phyloP scores from a whole-genome alignment of 192 early-diverging fungal species.

The Linnemannia elongata region DNA sequence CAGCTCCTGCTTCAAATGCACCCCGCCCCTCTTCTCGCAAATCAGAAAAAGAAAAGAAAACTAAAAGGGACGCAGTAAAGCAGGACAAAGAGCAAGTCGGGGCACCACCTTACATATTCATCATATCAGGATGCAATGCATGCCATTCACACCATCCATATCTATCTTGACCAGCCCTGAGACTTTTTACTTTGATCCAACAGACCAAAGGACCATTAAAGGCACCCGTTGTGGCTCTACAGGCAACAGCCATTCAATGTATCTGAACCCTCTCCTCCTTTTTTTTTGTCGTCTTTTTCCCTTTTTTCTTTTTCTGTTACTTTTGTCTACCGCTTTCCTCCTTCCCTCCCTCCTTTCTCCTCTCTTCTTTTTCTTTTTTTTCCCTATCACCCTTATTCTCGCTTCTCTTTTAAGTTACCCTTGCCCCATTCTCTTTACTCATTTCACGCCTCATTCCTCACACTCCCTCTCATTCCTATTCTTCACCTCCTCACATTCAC shows the following conservation, averaged over 20 bases:
- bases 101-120: neutral
- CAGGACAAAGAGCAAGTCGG: neutral
- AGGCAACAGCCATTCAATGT: no score
- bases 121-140: no score
- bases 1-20: neutral
- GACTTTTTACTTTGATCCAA: no score
- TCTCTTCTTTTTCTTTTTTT: neutral
- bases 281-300: neutral
- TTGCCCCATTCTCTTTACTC: neutral
- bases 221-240: no score
- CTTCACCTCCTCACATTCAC: neutral
- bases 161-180: no score
- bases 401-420: neutral
- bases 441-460: slow-evolving; percentile 1
- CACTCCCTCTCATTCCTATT: neutral
- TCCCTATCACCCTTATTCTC: neutral
- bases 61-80: neutral
- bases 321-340: neutral
- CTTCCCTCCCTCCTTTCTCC: neutral
- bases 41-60: neutral
- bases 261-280: no score
- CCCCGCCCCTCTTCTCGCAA: neutral
- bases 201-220: no score
- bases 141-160: no score
- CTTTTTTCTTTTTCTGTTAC: neutral